Base-by-base conservation (phyloP, 1,284 basidiomycete genomes). In the Mycosarcoma maydis region DNA sequence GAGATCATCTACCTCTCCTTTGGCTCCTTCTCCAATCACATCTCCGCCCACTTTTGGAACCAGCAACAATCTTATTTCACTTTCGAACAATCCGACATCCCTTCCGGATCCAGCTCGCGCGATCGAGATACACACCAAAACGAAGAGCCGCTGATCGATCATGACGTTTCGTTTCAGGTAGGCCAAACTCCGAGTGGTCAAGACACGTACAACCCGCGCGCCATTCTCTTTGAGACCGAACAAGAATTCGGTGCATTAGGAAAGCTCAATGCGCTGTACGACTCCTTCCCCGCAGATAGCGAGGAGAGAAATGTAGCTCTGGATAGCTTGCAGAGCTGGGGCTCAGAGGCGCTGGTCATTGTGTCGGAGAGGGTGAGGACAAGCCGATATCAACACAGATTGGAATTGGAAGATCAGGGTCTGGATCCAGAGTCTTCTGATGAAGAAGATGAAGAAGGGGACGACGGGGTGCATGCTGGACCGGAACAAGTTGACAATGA, bases 41-140 rank as follows among this genome's bases (percentile, higher is more conserved):
- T 77, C 37, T 55, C 78, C 8, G 78, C 77, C 13, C 76, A 79
- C 53, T 80, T 76, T 39, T 80, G 76, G 74, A 80, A 80, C 46
- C 49, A 75, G 39, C 78, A 80, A 32, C 66, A 77, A 39, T 62
- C 72, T 20, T 79, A 80, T 58, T 77, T 79, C 41, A 58, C 64
- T 26, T 75, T 72, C 50, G 58, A 62, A 14, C 23, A 52, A 6
- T 48, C 42, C 23, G 60, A 62, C 30, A 39, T 53, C 3, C 49
- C 54, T 8, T 61, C 58, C 11, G 50, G 46, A 10, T 49, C 65
- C n/a, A 67, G 33, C 33, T 50, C 47, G 19, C 44, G 39, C 33
- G 37, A 48, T 16, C 47, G 17, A 13, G 40, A 68, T 9, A 24
- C 36, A 5, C 38, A 45, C 2, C 23, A 46, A 4, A 53, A 56